Conservation (phyloP, 2,329 filamentous ascomycete genomes). For the Stenocarpella maydis region DNA sequence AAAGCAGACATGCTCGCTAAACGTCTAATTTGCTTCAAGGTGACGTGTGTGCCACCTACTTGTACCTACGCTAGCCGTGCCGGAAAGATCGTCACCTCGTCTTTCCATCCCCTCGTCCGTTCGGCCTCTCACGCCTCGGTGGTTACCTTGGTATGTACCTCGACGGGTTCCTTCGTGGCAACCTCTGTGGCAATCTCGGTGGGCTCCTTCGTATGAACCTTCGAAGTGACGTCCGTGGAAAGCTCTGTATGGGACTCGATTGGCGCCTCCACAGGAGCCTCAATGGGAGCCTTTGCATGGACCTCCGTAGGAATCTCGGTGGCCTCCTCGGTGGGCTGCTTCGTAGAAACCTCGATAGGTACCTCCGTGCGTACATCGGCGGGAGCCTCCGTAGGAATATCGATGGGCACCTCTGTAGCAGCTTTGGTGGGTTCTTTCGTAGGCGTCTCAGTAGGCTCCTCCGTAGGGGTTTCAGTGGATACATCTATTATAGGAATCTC, state of each 20-base stretch:
- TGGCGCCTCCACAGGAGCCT: background rate
- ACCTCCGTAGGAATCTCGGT: background rate
- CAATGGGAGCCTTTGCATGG: background rate
- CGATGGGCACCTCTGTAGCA: background rate
- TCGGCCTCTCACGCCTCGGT: too few species aligned
- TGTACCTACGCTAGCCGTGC: background rate
- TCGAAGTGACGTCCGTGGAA: background rate
- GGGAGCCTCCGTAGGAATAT: background rate
- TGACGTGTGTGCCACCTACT: background rate
- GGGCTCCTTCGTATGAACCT: background rate
- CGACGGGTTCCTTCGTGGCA: too few species aligned
- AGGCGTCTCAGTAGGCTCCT: background rate
- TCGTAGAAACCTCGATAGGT: background rate
- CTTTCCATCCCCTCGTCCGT: too few species aligned
- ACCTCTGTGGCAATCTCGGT: background rate
- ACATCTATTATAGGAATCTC: background rate
- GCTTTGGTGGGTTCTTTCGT: background rate
- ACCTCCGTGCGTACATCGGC: background rate
- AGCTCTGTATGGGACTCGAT: background rate
- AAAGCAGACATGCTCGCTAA: slow-evolving; percentile 2
- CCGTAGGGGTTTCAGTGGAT: background rate
- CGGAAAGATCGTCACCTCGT: background rate
- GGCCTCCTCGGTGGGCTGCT: background rate
- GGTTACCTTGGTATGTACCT: too few species aligned
- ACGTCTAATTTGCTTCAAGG: background rate